Evolutionary conservation across 192 early-diverging fungal species (phyloP).

Genomic region (Allomyces arbusculus): DNA sequence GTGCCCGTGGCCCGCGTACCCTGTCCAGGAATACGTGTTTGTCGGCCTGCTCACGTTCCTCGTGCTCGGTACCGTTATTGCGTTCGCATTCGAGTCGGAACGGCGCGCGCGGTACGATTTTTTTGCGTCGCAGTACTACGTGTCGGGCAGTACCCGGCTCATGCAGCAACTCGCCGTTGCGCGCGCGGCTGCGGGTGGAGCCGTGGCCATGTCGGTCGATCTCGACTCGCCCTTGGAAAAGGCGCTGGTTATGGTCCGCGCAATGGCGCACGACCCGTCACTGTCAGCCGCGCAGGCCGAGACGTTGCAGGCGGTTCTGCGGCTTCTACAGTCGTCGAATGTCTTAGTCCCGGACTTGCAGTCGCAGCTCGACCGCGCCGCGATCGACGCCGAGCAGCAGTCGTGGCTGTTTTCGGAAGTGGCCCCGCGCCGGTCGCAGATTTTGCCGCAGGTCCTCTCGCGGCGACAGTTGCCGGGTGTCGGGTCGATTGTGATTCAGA

Average conservation of each 20-base stretch:
- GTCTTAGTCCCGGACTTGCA: not conserved
- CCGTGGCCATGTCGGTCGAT: not conserved
- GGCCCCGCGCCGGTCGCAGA: not conserved
- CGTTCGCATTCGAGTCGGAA: not conserved
- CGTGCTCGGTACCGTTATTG: not conserved
- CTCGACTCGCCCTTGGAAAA: not conserved
- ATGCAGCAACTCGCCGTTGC: not conserved
- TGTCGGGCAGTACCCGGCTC: not conserved
- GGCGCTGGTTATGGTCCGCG: not conserved
- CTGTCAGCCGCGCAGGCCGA: not conserved
- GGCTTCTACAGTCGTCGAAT: not conserved
- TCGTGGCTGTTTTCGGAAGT: not conserved
- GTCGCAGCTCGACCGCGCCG: not conserved
- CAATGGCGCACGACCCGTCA: not conserved
- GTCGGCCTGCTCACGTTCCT: not conserved
- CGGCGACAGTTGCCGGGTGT: not conserved
- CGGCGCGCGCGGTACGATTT: not conserved
- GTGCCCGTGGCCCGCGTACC: not conserved
- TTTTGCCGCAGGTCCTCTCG: not conserved
- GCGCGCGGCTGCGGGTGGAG: not conserved
- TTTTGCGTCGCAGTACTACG: not conserved
- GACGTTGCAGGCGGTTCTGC: not conserved
- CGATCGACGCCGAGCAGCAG: not conserved
- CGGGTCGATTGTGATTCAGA: not conserved
- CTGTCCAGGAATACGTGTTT: not conserved